Base-by-base conservation (phyloP, 805 yeast genomes). In the Priceomyces melissophilus region DNA sequence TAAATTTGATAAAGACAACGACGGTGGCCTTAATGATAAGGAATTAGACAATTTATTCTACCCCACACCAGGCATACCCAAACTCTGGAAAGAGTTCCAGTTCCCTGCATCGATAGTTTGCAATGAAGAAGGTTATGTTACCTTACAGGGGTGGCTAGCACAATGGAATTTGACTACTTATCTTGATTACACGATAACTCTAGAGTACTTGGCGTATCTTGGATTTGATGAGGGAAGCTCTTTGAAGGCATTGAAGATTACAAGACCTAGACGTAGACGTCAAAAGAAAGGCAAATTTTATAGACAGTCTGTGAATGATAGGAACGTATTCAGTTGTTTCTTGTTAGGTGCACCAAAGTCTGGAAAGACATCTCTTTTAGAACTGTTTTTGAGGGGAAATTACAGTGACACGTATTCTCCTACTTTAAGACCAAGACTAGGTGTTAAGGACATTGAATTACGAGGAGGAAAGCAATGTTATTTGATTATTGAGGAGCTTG, bases 101-200 rank as follows among this genome's bases (percentile, higher is more conserved):
- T 93, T 93, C 55, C 99, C 99, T 0, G 69, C 75, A 17, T 79
- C 95, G 1, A 87, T 95, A 9, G 96, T 91, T 1, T 78, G 95
- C 39, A 90, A 89, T 57, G 96, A 89, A 48, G 82, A 81, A 47
- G 97, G 96, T 0, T 77, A 81, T 57, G 89, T 93, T 3, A 88
- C 98, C 0, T 63, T 93, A 20, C 99, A 95, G 65, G 99, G 99
- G 2, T 93, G 99, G 99, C 65, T 93, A 30, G 99, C 99, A 0
- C 98, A 91, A 55, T 93, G 99, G 99, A 84, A 91, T 52, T 85
- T 93, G 86, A 88, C 96, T 0, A 91, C 98, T 0, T 89, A 80
- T 50, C 66, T 93, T 25, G 96, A 90, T 52, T 80, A 85, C 56
- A 80, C 76, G 50, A 83, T 88, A 1, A 89, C 98, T 0, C 72